Percentiles rank a stretch among this genome's conserved stretches.
Evolutionary conservation across 2,329 filamentous ascomycete genomes (phyloP).

Genomic region (Didymella pinodella): DNA sequence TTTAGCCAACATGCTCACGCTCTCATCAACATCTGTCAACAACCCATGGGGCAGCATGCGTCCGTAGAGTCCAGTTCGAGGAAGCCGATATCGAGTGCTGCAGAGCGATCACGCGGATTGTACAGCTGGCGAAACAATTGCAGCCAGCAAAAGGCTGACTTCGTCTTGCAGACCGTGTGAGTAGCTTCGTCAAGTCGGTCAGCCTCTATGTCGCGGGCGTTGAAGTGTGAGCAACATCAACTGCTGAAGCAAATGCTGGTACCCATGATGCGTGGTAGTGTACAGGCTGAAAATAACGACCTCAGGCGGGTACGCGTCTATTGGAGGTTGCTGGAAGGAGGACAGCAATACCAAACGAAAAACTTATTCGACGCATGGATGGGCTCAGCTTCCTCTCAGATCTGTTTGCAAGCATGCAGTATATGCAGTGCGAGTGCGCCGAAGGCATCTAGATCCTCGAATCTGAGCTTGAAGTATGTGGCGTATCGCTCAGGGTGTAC

Average conservation of each 20-base stretch:
- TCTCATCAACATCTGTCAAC: background rate
- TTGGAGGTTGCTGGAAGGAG: background rate
- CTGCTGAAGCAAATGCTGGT: background rate
- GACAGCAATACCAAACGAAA: constrained; percentile 15
- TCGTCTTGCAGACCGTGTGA: background rate
- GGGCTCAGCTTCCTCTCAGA: constrained; percentile 24
- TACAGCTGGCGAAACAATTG: background rate
- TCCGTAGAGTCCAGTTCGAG: background rate
- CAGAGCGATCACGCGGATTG: background rate
- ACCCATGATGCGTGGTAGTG: background rate
- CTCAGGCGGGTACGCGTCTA: background rate
- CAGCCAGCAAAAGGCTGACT: background rate
- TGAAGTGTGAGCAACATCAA: background rate
- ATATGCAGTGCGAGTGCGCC: constrained; percentile 9
- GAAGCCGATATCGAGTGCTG: background rate
- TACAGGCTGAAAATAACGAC: background rate
- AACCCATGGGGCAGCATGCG: background rate
- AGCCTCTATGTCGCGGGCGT: background rate
- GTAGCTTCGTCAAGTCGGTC: background rate
- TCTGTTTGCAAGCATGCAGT: constrained; percentile 23
- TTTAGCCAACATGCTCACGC: background rate
- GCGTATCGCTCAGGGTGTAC: background rate
- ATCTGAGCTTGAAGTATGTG: background rate
- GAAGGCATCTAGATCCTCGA: background rate
- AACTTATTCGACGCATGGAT: constrained; percentile 29